Evolutionary conservation across 495 filamentous ascomycete species (phyloP).

Genomic region (Penicillium atrosanguineum): DNA sequence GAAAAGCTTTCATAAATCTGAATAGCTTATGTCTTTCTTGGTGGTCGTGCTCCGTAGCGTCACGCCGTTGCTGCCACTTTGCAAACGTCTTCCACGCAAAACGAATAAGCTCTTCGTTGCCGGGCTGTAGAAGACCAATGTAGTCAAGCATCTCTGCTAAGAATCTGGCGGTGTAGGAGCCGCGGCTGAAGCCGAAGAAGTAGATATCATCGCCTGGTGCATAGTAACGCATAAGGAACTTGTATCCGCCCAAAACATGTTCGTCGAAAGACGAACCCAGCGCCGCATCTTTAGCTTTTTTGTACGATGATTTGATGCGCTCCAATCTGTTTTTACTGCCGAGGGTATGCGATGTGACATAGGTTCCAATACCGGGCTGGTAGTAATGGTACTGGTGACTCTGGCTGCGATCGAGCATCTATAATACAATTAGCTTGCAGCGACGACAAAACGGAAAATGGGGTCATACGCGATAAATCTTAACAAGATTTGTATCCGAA

Average conservation of each 20-base stretch:
- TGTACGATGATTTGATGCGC: slow-evolving; percentile 67
- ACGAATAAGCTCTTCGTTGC: slow-evolving; percentile 80
- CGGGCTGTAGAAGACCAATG: slow-evolving; percentile 69
- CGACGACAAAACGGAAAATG: not conserved
- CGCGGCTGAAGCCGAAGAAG: slow-evolving; percentile 80
- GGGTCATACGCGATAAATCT: slow-evolving; percentile 60
- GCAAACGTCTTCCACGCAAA: slow-evolving; percentile 88
- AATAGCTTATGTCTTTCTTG: slow-evolving; percentile 64
- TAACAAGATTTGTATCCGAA: slow-evolving; percentile 81
- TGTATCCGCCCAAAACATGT: slow-evolving; percentile 79
- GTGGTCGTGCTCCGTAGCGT: slow-evolving; percentile 50
- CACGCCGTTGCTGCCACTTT: slow-evolving; percentile 71
- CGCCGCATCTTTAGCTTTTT: slow-evolving; percentile 78
- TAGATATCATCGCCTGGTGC: slow-evolving; percentile 71
- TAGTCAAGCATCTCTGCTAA: slow-evolving; percentile 83
- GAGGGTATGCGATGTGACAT: slow-evolving; percentile 63
- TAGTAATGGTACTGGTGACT: slow-evolving; percentile 40
- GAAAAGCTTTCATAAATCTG: slow-evolving; percentile 72
- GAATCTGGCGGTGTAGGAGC: slow-evolving; percentile 79
- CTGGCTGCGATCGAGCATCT: slow-evolving; percentile 54
- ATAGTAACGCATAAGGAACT: slow-evolving; percentile 85
- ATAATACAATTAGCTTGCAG: not conserved
- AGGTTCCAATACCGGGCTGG: slow-evolving; percentile 76
- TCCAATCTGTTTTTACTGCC: slow-evolving; percentile 59
- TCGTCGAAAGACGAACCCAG: slow-evolving; percentile 78